phyloP scores from a whole-genome alignment of 2,329 filamentous ascomycete genomes.

The Alternaria ventricosa region DNA sequence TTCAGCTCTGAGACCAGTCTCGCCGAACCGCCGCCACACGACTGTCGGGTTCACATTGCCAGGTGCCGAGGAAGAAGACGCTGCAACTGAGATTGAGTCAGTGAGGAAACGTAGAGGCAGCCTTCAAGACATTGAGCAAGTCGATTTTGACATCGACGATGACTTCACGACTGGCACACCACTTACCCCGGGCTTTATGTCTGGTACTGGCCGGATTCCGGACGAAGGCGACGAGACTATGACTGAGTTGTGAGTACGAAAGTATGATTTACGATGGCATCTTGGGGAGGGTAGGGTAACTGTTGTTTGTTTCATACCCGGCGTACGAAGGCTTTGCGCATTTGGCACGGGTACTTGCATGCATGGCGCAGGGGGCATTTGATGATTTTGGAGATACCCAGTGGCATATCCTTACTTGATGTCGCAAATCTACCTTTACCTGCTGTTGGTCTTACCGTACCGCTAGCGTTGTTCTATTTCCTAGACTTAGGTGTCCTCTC shows the following conservation, averaged over 20 bases:
- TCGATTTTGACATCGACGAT: conserved; percentile 49
- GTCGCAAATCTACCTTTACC: conserved; percentile 1
- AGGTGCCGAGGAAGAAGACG: conserved; percentile 21
- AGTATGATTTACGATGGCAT: background rate
- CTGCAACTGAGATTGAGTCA: background rate
- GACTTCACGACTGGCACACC: conserved; percentile 50
- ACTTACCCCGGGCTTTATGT: conserved; percentile 37
- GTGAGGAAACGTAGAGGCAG: conserved; percentile 25
- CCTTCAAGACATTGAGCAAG: conserved; percentile 23
- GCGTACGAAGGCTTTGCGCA: background rate
- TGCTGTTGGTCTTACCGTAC: background rate
- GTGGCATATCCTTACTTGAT: background rate
- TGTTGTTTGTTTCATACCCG: background rate
- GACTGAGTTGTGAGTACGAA: conserved; percentile 28
- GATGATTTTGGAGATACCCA: conserved; percentile 1
- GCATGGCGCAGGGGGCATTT: background rate
- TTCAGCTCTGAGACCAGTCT: conserved; percentile 38
- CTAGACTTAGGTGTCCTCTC: background rate
- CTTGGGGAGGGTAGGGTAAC: background rate
- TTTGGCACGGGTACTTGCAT: conserved; percentile 1
- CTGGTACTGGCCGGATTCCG: conserved; percentile 28
- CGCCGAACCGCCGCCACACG: conserved; percentile 42
- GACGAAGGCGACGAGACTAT: conserved; percentile 29
- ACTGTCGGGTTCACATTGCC: conserved; percentile 29
- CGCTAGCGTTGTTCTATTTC: background rate